Base-by-base conservation (phyloP, 2,329 filamentous ascomycete species). In the Magnaporthiopsis incrustans region DNA sequence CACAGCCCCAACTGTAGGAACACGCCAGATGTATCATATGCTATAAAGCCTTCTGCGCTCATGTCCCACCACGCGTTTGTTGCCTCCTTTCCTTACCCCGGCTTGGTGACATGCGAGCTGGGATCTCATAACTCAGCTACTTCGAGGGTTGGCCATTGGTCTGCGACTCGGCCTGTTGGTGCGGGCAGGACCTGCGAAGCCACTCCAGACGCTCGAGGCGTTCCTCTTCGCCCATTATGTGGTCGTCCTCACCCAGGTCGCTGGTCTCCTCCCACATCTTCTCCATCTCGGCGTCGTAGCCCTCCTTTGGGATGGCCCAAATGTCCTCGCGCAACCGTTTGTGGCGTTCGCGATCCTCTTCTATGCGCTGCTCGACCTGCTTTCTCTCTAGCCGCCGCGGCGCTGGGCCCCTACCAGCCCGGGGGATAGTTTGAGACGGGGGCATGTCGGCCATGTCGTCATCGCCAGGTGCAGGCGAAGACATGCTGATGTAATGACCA, bases 301-400 rank as follows among this genome's bases (percentile, higher is more conserved):
- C 83, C 35, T 63, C 62, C 11, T 84, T 82, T 35, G 85, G 85
- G 2, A 97, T 87, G 0, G 92, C 91, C 95, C 96, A 99, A 67
- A 97, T 96, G 70, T 88, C 92, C 77, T 99, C 95, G 27, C 95
- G 81, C 71, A 94, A 80, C 58, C 94, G 81, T 81, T 99, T 99
- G 76, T 99, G 96, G 58, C 95, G 82, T 75, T 99, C 95, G 4
- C 95, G 82, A 75, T 99, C 95, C 77, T 99, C 96, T 70, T 99
- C 96, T 67, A 99, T 97, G 57, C 95, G 83, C 78, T 98, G 93
- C 77, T 98, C 93, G 63, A 97, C 90, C 77, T 97, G 91, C 64
- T 89, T 85, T 77, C 94, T 95, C 71, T 97, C 91, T 62, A 95
- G 75, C 22, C 78, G 75, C 68, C 44, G 67, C 67, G 32, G 71